Evolutionary conservation across 306 rosid genomes (phyloP), one percentile per base, ranked within the genome.

Genomic region (Parietaria judaica): DNA sequence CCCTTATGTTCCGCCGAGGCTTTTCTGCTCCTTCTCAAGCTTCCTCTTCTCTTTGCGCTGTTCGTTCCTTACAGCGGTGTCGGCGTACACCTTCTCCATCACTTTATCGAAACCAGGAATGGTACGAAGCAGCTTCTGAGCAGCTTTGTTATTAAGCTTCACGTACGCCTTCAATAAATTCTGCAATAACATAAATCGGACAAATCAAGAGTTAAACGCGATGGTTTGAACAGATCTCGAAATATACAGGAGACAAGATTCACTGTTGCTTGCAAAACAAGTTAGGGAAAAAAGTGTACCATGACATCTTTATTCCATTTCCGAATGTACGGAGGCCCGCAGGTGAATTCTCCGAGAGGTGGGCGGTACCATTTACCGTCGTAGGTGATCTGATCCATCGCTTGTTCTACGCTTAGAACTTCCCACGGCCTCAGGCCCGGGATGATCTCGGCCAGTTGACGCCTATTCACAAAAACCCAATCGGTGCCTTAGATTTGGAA

Each of bases 351-450:
- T 71, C 86, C 94, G 66, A 92, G 92, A 35, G 96, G 95, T 52
- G 78, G 88, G 11, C 96, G 92, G 55, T 80, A 81, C 95, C 96
- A 88, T 78, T 82, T 66, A 11, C 90, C 96, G 1, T 69, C 78
- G 55, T 80, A 88, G 47, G 98, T 82, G 70, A 92, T 61, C 46
- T 50, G 88, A 68, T 84, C 83, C 96, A 92, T 92, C 12, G 98
- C 98, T 79, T 92, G 96, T 84, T 92, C 96, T 34, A 92, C 56
- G 56, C 96, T 88, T 41, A 92, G 75, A 79, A 92, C 94, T 80
- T 92, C 95, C 96, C 98, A 92, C 35, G 98, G 98, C 72, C 98
- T 84, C 77, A 92, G 78, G 31, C 94, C 90, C 23, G 98, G 94
- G 62, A 92, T 82, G 52, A 82, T 14, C 65, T 79, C 61, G 44